Conservation (phyloP, 352 stramenopile species). For the Blastocystis hominis region DNA sequence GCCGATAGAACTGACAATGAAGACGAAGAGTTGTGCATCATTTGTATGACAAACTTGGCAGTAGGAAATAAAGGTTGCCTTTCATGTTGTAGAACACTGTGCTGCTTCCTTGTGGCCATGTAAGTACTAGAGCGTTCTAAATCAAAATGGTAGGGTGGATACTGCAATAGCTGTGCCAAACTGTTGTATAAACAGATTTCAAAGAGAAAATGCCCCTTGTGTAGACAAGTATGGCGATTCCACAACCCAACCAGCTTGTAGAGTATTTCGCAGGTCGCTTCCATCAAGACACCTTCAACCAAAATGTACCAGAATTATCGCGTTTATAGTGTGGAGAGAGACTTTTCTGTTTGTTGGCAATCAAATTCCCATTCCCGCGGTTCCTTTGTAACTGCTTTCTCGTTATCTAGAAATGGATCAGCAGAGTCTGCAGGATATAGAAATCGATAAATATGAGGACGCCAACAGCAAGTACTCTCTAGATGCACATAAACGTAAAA, state of each 20-base stretch:
- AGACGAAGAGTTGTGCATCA: conserved; percentile 28
- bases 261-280: conserved; percentile 22
- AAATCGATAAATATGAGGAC: background rate
- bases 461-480: background rate
- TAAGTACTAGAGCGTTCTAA: background rate
- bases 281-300: background rate
- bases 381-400: background rate
- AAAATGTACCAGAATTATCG: conserved; percentile 32
- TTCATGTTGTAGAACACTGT: conserved; percentile 32
- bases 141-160: conserved; percentile 17
- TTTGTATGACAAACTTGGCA: conserved; percentile 27
- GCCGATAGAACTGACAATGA: background rate
- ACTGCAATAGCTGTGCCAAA: background rate
- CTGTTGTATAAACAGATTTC: conserved; percentile 37
- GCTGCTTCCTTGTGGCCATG: conserved; percentile 28
- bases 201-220: conserved; percentile 20
- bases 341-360: background rate
- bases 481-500: background rate
- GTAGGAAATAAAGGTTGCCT: background rate
- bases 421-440: background rate
- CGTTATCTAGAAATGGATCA: background rate
- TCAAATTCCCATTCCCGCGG: background rate
- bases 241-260: background rate
- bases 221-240: background rate
- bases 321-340: conserved; percentile 51